Conservation (phyloP, 2,329 filamentous ascomycete species). For the Neonectria hederae region DNA sequence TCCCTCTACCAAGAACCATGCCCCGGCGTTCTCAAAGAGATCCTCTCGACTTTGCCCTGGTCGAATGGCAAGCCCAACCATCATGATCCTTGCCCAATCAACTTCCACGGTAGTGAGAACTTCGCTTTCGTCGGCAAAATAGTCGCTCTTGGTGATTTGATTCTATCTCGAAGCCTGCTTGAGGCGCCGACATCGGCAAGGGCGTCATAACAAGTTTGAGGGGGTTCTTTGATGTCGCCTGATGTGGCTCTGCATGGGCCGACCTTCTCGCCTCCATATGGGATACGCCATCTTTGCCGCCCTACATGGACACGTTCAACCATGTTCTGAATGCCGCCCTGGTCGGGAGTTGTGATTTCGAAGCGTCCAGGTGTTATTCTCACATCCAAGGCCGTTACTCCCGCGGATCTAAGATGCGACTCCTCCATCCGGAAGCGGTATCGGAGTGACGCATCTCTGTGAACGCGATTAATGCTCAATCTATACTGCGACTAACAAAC, state of each 20-base stretch:
- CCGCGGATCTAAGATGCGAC: background rate
- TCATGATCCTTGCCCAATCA: background rate
- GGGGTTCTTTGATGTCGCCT: slow-evolving; percentile 15
- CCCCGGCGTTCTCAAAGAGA: background rate
- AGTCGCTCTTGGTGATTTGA: background rate
- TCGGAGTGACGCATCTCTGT: background rate
- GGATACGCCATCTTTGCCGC: background rate
- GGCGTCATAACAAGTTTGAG: slow-evolving; percentile 18
- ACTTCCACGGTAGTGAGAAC: background rate
- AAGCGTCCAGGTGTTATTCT: background rate
- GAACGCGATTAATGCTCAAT: background rate
- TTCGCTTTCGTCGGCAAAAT: background rate
- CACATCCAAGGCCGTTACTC: background rate
- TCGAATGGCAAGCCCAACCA: background rate
- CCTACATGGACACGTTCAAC: background rate
- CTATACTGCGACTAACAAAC: slow-evolving; percentile 30
- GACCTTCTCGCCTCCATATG: slow-evolving; percentile 14
- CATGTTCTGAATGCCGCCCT: background rate
- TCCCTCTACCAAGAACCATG: background rate
- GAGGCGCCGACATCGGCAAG: background rate
- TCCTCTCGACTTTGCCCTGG: background rate
- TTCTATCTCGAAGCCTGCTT: background rate
- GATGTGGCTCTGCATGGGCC: slow-evolving; percentile 24
- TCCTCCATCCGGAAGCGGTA: background rate
- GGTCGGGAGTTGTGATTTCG: background rate